Evolutionary conservation across 495 filamentous ascomycete genomes (phyloP), one percentile per base, ranked within the genome.

Genomic region (Mytilinidion resinicola): DNA sequence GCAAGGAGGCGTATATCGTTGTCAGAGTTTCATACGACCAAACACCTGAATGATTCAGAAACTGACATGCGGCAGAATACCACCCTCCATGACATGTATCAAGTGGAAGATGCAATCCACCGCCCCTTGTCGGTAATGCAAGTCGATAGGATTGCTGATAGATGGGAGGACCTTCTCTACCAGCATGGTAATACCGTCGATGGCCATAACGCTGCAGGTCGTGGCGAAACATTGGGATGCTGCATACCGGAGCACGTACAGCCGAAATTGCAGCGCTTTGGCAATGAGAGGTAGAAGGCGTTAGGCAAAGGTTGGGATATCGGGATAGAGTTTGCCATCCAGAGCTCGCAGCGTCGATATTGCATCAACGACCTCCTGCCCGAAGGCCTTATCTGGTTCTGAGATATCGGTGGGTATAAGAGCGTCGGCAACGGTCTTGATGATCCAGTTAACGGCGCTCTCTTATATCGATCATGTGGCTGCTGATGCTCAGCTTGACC

Each of bases 11-110:
- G 84, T 51, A 97, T 84, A 65, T 97, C 91, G 64, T 91, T 91
- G 72, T 98, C 92, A 0, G 92, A 93, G 70, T 98, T 95, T 96
- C 93, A 98, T 98, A n/a, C 93, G 85, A 39, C 93, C 93, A 52
- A 98, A 80, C 4, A 98, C 92, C 3, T 95, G 93, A n/a, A 96
- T 91, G 46, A 98, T 92, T 54, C 97, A 82, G 82, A 98, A 97
- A 64, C 97, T 96, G 56, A 98, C 93, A 71, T 97, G 97, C 9
- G 93, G 93, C 17, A 98, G 76, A 56, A 98, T 97, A 49, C 82
- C 80, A 65, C 96, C 95, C 57, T 95, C 93, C 93, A 98, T 98
- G 55, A 97, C 92, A 66, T 95, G 87, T 64, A 97, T 97, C 37
- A 98, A 78, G 67, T 96, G 74, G 66, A 97, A 98, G 55, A 98